These are phyloP conservation scores for Bolboschoenus planiculmis DNA, from an alignment of 176 grass and related monocot genomes.

Conservation along the genomic window DNA sequence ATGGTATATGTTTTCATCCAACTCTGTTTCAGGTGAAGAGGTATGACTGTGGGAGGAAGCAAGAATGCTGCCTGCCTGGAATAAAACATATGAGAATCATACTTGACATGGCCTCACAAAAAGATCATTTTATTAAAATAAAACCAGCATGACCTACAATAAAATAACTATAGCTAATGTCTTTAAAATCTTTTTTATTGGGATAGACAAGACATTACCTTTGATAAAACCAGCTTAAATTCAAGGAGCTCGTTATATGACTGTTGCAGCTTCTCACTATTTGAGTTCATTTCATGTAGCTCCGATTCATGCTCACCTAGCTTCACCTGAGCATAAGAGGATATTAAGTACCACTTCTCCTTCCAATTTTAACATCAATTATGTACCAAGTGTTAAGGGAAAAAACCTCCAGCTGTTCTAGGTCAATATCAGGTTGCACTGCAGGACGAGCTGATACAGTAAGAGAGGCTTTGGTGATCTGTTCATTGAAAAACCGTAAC, in stretches of 20 bases:
- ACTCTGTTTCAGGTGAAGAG: slow-evolving; percentile 65
- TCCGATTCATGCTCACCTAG: slow-evolving; percentile 88
- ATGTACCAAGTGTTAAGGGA: slow-evolving; percentile 8
- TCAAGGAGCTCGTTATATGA: slow-evolving; percentile 98
- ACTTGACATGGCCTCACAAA: slow-evolving; percentile 5
- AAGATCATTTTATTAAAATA: slow-evolving; percentile 13
- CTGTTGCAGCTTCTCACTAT: slow-evolving; percentile 72
- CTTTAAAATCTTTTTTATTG: background rate
- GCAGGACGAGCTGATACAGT: slow-evolving; percentile 52
- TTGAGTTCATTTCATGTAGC: slow-evolving; percentile 91
- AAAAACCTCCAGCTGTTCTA: slow-evolving; percentile 91
- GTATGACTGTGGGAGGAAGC: slow-evolving; percentile 84
- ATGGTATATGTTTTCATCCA: slow-evolving; percentile 78
- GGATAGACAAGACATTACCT: slow-evolving; percentile 60
- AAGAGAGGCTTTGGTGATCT: slow-evolving; percentile 74
- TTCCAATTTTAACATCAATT: slow-evolving; percentile 20
- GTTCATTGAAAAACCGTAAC: slow-evolving; percentile 82
- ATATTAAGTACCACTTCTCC: slow-evolving; percentile 12
- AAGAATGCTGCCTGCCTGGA: slow-evolving; percentile 99
- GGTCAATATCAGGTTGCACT: slow-evolving; percentile 78
- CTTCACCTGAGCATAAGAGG: slow-evolving; percentile 41
- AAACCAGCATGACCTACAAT: slow-evolving; percentile 17
- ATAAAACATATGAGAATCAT: slow-evolving; percentile 64
- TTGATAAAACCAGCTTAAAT: slow-evolving; percentile 95
- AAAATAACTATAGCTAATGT: background rate